A percentile compares a stretch with the other conserved stretches of the same genome.
These are phyloP conservation scores for Tephrocybe sp. DNA, from an alignment of 768 basidiomycete species.

Conservation along the genomic window DNA sequence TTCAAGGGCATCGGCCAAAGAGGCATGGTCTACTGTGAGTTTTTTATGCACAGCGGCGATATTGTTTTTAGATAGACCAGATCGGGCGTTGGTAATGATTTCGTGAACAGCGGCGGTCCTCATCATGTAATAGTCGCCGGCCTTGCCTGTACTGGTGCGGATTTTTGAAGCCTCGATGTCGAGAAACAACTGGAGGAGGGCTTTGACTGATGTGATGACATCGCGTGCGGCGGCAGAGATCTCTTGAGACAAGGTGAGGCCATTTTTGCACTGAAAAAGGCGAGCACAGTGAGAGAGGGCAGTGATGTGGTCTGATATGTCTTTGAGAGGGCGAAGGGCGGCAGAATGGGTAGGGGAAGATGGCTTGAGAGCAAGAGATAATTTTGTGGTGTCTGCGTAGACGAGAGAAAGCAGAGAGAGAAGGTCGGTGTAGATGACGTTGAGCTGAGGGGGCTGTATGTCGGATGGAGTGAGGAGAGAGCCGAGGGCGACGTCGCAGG, in stretches of 20 bases:
- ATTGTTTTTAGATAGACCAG: conserved; percentile 58
- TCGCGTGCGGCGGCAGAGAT: conserved; percentile 36
- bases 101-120: conserved; percentile 63
- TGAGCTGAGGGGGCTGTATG: conserved; percentile 28
- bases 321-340: conserved; percentile 50
- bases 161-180: conserved; percentile 26
- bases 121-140: conserved; percentile 51
- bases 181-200: conserved; percentile 46
- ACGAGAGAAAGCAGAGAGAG: conserved; percentile 58
- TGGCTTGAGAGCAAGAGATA: conserved; percentile 64
- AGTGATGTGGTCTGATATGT: conserved; percentile 48
- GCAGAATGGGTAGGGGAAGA: conserved; percentile 52
- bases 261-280: conserved; percentile 45
- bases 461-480: conserved; percentile 21
- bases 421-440: conserved; percentile 53
- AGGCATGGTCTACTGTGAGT: conserved; percentile 52
- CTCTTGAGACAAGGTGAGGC: conserved; percentile 47
- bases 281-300: conserved; percentile 51
- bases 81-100: conserved; percentile 51
- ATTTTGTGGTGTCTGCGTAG: conserved; percentile 56
- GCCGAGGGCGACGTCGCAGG: conserved; percentile 37
- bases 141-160: conserved; percentile 19
- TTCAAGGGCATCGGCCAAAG: conserved; percentile 58
- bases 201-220: conserved; percentile 43
- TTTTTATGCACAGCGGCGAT: conserved; percentile 52